phyloP scores from a whole-genome alignment of 2,329 filamentous ascomycete species.

The Aspergillus sp. region DNA sequence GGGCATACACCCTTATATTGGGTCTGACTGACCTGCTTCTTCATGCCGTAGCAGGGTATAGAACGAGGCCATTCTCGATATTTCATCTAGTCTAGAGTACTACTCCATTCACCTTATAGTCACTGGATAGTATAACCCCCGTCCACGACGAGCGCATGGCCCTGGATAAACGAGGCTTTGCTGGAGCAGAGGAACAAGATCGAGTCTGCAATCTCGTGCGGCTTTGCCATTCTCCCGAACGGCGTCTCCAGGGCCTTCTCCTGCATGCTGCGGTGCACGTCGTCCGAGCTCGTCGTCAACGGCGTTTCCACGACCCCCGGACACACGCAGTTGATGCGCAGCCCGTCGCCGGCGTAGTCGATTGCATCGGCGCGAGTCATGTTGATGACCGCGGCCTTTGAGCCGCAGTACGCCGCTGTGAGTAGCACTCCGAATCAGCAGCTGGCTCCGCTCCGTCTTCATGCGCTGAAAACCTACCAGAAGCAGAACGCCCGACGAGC shows the following conservation, averaged over 20 bases:
- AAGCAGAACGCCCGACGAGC: constrained; percentile 39
- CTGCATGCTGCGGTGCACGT: constrained; percentile 31
- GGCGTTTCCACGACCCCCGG: constrained; percentile 41
- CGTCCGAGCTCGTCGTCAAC: constrained; percentile 35
- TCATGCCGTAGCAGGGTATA: no score
- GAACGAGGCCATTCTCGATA: no score
- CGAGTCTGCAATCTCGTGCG: constrained; percentile 42
- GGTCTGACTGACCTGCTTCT: no score
- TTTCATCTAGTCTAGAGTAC: no score
- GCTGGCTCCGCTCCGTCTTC: no score
- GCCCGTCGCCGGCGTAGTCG: constrained; percentile 40
- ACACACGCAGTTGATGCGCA: constrained; percentile 27
- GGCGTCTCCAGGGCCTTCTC: constrained; percentile 40
- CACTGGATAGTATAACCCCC: constrained; percentile 43
- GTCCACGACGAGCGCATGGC: constrained; percentile 45
- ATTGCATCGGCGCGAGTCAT: constrained; percentile 50
- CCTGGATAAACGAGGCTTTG: constrained; percentile 44
- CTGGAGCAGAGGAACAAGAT: constrained; percentile 43
- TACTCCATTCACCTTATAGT: background rate
- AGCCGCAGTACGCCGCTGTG: constrained; percentile 49
- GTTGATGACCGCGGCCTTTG: constrained; percentile 50
- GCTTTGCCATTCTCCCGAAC: constrained; percentile 43
- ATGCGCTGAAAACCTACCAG: constrained; percentile 31
- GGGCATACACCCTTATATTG: no score
- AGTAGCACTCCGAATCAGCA: no score